A percentile compares a stretch with the other conserved stretches of the same genome.
These are phyloP conservation scores for Calocera viscosa DNA, from an alignment of 768 basidiomycete species.

Conservation along the genomic window DNA sequence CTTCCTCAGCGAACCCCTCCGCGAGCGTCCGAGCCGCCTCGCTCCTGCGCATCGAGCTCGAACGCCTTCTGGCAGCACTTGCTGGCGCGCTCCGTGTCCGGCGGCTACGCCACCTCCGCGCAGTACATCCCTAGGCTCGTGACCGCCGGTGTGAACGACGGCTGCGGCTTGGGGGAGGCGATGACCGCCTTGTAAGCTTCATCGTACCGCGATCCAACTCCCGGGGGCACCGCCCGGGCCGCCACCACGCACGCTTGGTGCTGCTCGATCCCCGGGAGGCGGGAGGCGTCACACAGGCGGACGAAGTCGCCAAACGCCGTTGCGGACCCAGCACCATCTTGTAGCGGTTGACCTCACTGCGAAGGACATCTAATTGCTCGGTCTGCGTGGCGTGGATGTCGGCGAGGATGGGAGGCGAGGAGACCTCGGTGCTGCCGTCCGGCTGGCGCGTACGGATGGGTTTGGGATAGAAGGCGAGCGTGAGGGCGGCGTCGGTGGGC, in stretches of 20 bases:
- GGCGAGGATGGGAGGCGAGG: too few relatives aligned
- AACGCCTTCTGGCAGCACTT: conserved; percentile 98
- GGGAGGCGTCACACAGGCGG: conserved; percentile 29
- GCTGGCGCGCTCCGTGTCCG: conserved; percentile 72
- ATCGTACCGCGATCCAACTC: conserved; percentile 51
- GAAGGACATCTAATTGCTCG: too few relatives aligned
- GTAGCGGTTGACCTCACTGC: too few relatives aligned
- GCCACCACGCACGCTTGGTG: conserved; percentile 73
- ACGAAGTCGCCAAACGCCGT: conserved; percentile 38
- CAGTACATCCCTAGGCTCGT: conserved; percentile 91
- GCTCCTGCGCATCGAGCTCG: conserved; percentile 82
- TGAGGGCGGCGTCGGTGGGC: too few relatives aligned
- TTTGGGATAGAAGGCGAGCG: too few relatives aligned
- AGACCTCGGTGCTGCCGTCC: too few relatives aligned
- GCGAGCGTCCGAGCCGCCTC: conserved; percentile 76
- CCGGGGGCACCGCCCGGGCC: conserved; percentile 69
- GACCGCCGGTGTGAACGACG: conserved; percentile 79
- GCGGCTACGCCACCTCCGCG: conserved; percentile 50
- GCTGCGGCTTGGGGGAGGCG: conserved; percentile 55
- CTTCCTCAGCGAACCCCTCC: conserved; percentile 79
- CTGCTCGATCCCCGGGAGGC: conserved; percentile 36
- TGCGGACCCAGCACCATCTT: conserved; percentile 72
- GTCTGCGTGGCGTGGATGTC: too few relatives aligned
- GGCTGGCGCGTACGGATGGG: too few relatives aligned
- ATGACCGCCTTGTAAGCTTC: conserved; percentile 73